A percentile compares a stretch with the other conserved stretches of the same genome.
phyloP scores from a whole-genome alignment of 2,329 filamentous ascomycete species.

The Davidsoniella virescens region DNA sequence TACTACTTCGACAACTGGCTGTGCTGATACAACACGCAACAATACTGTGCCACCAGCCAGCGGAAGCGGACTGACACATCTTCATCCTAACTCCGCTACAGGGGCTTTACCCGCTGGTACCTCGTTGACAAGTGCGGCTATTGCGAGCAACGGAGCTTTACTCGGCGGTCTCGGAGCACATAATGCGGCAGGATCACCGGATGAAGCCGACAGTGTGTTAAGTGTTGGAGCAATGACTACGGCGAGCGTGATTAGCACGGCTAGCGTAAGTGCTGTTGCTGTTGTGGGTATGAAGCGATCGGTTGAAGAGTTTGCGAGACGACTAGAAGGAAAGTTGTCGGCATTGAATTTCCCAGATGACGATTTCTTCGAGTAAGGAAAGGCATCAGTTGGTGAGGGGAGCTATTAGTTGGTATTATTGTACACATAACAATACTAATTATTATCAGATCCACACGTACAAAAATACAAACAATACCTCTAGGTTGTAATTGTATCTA shows the following conservation, averaged over 20 bases:
- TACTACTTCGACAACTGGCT: not conserved
- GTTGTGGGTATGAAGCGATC: conserved; percentile 37
- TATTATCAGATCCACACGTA: no score
- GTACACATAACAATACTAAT: no score
- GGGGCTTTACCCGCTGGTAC: conserved; percentile 14
- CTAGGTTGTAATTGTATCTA: no score
- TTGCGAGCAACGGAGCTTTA: conserved; percentile 17
- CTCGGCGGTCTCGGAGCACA: conserved; percentile 16
- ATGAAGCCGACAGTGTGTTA: conserved; percentile 31
- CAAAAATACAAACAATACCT: no score
- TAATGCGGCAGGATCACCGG: conserved; percentile 20
- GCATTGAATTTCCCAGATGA: conserved; percentile 37
- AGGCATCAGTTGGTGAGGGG: not conserved
- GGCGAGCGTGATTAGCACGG: conserved; percentile 23
- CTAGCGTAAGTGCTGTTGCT: conserved; percentile 24
- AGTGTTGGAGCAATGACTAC: conserved; percentile 31
- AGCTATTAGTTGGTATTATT: no score
- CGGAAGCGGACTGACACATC: no score
- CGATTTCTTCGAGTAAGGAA: conserved; percentile 22
- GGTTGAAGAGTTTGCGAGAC: conserved; percentile 41
- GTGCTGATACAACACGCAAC: no score
- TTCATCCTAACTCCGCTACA: conserved; percentile 11
- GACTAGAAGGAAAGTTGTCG: conserved; percentile 44
- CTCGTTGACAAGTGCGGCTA: conserved; percentile 3
- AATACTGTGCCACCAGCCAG: no score